Base-by-base conservation (phyloP, 2,329 filamentous ascomycete species). In the Cladorrhinum sp. region DNA sequence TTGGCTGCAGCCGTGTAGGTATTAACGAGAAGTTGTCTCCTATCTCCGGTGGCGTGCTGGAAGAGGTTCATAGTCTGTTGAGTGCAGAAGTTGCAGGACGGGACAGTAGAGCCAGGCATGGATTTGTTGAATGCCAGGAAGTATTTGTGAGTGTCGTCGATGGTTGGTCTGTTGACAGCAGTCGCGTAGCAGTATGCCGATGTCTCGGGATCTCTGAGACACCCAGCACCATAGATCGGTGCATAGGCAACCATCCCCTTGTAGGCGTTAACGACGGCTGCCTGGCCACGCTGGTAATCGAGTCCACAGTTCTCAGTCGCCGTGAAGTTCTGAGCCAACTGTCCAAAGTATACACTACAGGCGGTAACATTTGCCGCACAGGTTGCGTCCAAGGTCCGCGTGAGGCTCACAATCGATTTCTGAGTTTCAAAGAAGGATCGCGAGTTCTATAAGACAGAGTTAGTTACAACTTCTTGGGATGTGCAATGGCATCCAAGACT, bases 51-150 rank as follows among this genome's bases (percentile, higher is more conserved):
- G 27, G 88, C 88, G 0, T 83, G 75, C 57, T 89, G 86, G 74
- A 90, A 97, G 18, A 96, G 83, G 24, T 81, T 81, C 92, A 98
- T 96, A 3, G 90, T 93, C 62, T 90, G 80, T 69, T 87, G 81
- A 49, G 95, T 79, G 73, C 95, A 98, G 45, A 77, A 77, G 67
- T 84, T 87, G 77, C 95, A 99, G 1, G 82, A 85, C 0, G 92
- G 91, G n/a, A 81, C 79, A 24, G 87, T 84, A 22, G 82, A 82
- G 13, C 78, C 80, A 0, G 91, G 90, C 12, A 97, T 77, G 0
- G 80, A 74, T 45, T 87, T 81, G 61, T 95, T 95, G 58, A 96
- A 81, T 0, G 93, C 91, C 2, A 98, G 79, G 69, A 89, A 93
- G 77, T 97, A 99, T 36, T 95, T 82, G 70, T 93, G 93, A 32